Percentiles rank a stretch among this genome's conserved stretches.
These are phyloP conservation scores for Rhizopogon vesiculosus DNA, from an alignment of 768 basidiomycete genomes.

Conservation along the genomic window DNA sequence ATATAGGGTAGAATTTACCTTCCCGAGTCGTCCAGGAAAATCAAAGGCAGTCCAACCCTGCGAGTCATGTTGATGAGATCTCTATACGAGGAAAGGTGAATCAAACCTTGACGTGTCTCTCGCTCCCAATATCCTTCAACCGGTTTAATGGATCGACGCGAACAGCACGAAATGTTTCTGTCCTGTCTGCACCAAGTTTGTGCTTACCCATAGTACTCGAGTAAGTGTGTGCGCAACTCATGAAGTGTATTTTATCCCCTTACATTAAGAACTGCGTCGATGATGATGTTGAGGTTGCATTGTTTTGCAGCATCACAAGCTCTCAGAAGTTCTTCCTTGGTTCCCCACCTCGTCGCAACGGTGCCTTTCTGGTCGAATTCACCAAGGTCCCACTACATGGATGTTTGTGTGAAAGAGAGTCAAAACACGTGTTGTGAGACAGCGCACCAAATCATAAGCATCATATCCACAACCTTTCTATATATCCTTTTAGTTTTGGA, in stretches of 20 bases:
- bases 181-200: slow-evolving; percentile 79
- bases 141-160: slow-evolving; percentile 70
- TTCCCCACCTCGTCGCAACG: slow-evolving; percentile 80
- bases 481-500: slow-evolving; percentile 2
- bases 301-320: slow-evolving; percentile 66
- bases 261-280: slow-evolving; percentile 90
- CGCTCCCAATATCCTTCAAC: slow-evolving; percentile 50
- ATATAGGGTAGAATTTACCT: slow-evolving; percentile 39
- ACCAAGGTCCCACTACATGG: slow-evolving; percentile 75
- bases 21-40: slow-evolving; percentile 70
- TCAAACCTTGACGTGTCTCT: slow-evolving; percentile 63
- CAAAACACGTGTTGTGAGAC: neutral
- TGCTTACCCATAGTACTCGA: slow-evolving; percentile 40
- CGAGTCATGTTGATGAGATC: slow-evolving; percentile 2
- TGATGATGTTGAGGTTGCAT: slow-evolving; percentile 68
- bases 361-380: slow-evolving; percentile 78
- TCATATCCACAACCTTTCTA: slow-evolving; percentile 79
- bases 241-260: slow-evolving; percentile 10
- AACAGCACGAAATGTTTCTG: slow-evolving; percentile 64
- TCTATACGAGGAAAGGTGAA: neutral
- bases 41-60: slow-evolving; percentile 88
- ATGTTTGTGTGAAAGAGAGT: neutral
- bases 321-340: slow-evolving; percentile 68
- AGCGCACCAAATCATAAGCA: slow-evolving; percentile 74
- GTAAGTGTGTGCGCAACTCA: slow-evolving; percentile 4